phyloP scores from a whole-genome alignment of 192 early-diverging fungal genomes.

The Coemansia sp. region DNA sequence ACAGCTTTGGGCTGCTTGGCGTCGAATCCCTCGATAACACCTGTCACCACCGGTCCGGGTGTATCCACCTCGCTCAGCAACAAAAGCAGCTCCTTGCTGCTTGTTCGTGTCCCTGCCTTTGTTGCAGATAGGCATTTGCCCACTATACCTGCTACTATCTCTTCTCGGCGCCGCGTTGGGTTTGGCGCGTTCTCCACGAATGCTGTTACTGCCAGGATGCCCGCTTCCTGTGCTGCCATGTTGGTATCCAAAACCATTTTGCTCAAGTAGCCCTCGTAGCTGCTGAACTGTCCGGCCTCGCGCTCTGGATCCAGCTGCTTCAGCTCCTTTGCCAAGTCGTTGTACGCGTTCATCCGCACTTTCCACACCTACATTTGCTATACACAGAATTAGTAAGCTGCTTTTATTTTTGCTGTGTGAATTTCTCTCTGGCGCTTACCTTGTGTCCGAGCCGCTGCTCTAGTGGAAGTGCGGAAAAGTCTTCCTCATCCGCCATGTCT shows the following conservation, averaged over 20 bases:
- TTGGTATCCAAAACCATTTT: conserved; percentile 87
- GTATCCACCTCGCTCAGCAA: conserved; percentile 86
- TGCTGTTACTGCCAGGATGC: conserved; percentile 69
- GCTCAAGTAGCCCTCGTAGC: conserved; percentile 70
- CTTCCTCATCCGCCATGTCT: conserved; percentile 64
- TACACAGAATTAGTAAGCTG: not conserved
- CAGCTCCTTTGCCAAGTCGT: conserved; percentile 72
- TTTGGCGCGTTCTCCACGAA: conserved; percentile 81
- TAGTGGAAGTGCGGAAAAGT: conserved; percentile 74
- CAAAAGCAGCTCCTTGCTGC: conserved; percentile 77
- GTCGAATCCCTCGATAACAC: conserved; percentile 70
- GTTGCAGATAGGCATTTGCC: conserved; percentile 86
- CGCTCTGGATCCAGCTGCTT: conserved; percentile 61
- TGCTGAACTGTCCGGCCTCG: conserved; percentile 64
- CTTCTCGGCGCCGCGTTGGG: conserved; percentile 66
- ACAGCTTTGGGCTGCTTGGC: conserved; percentile 93
- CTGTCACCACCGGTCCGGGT: conserved; percentile 80
- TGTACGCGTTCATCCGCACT: conserved; percentile 81
- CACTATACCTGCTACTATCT: conserved; percentile 72
- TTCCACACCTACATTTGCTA: conserved; percentile 80
- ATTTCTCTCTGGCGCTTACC: conserved; percentile 47
- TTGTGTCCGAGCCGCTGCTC: conserved; percentile 80
- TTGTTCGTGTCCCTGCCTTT: conserved; percentile 75
- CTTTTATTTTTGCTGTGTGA: not conserved
- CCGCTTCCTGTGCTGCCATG: conserved; percentile 87